These are phyloP conservation scores for Pichia exigua DNA, from an alignment of 805 yeast species.

Conservation along the genomic window DNA sequence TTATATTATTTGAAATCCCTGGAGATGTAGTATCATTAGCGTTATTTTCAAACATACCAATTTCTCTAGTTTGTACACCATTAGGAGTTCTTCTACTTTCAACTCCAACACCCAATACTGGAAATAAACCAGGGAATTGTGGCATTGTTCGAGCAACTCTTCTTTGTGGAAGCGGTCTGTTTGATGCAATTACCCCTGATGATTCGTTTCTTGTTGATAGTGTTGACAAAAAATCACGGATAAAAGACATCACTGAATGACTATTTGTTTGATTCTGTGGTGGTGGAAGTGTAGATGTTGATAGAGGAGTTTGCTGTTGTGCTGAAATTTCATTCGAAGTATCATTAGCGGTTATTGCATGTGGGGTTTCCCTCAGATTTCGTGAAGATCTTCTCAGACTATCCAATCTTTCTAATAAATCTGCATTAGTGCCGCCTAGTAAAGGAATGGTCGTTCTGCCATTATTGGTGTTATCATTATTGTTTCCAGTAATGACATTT, in stretches of 20 bases:
- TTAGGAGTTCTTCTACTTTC: conserved; percentile 37
- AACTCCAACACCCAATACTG: conserved; percentile 42
- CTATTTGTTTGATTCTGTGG: not conserved
- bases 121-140: conserved; percentile 25
- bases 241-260: not conserved
- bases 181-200: not conserved
- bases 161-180: conserved; percentile 3
- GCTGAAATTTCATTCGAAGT: not conserved
- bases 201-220: not conserved
- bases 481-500: not conserved
- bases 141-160: conserved; percentile 12
- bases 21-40: not conserved
- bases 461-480: not conserved
- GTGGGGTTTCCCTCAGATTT: not conserved
- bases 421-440: not conserved
- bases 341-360: not conserved
- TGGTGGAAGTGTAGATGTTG: not conserved
- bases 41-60: not conserved
- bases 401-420: conserved; percentile 1
- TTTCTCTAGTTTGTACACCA: conserved; percentile 35
- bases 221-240: conserved; percentile 8
- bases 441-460: not conserved
- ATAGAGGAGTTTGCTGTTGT: not conserved
- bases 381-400: not conserved
- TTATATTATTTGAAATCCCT: too few relatives aligned